A percentile compares a stretch with the other conserved stretches of the same genome.
Evolutionary conservation across 2,329 filamentous ascomycete species (phyloP).

Genomic region (Davidsoniella eucalypti): DNA sequence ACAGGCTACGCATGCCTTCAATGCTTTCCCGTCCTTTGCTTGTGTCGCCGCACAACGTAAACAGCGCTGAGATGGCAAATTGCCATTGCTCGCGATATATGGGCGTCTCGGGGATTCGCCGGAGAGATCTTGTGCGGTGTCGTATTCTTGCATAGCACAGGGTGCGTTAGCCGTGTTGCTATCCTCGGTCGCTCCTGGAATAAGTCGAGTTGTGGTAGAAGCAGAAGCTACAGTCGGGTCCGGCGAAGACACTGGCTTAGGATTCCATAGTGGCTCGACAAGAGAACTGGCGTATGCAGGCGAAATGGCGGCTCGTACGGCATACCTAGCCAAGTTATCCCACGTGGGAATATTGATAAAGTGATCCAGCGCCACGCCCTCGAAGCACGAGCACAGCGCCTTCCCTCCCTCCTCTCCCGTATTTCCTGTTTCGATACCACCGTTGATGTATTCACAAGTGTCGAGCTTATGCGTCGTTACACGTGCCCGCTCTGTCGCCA

Average conservation of each 20-base stretch:
- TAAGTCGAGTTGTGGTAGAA: no score
- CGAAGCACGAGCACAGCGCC: conserved; percentile 25
- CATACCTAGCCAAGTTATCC: conserved; percentile 24
- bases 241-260: no score
- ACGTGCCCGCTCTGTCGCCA: conserved; percentile 31
- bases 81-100: conserved; percentile 16
- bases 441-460: conserved; percentile 21
- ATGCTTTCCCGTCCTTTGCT: conserved; percentile 15
- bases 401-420: conserved; percentile 17
- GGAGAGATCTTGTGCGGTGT: no score
- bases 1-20: conserved; percentile 32
- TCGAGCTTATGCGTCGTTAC: conserved; percentile 26
- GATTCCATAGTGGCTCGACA: no score
- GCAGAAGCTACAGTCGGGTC: no score
- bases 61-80: background rate
- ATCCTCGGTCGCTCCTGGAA: no score
- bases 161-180: no score
- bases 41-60: no score
- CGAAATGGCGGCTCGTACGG: conserved; percentile 42
- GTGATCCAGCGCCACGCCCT: conserved; percentile 23
- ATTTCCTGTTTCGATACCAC: no score
- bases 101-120: conserved; percentile 16
- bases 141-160: no score
- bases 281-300: conserved; percentile 24
- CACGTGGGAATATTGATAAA: conserved; percentile 28